Percentiles rank a stretch among this genome's conserved stretches.
phyloP scores from a whole-genome alignment of 2,329 filamentous ascomycete genomes.

The Hypomyces perniciosus region DNA sequence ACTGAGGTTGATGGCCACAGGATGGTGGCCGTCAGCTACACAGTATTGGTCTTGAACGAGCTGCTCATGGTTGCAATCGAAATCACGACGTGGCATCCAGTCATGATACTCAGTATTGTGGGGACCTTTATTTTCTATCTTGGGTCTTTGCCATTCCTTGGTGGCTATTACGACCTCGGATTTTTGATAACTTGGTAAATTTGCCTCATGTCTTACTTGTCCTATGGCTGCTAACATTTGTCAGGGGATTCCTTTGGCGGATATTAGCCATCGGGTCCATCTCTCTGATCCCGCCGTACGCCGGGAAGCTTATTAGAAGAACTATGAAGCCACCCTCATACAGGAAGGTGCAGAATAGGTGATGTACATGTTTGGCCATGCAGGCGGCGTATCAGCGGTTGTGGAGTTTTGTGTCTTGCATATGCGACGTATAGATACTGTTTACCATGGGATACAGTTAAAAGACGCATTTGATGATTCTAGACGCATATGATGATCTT shows the following conservation, averaged over 20 bases:
- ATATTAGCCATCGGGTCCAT: constrained; percentile 74
- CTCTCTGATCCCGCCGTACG: constrained; percentile 79
- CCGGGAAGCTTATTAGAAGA: constrained; percentile 75
- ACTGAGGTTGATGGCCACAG: constrained; percentile 65
- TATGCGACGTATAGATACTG: constrained; percentile 4
- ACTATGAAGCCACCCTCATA: constrained; percentile 90
- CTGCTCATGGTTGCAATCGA: constrained; percentile 95
- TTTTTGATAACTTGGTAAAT: constrained; percentile 67
- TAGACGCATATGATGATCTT: neutral
- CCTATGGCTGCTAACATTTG: constrained; percentile 15
- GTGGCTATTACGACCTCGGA: constrained; percentile 78
- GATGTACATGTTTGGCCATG: neutral
- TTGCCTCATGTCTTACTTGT: neutral
- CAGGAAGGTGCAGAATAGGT: constrained; percentile 78
- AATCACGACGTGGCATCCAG: constrained; percentile 92
- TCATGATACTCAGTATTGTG: constrained; percentile 80
- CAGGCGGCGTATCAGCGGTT: constrained; percentile 5
- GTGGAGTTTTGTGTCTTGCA: constrained; percentile 4
- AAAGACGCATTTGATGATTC: neutral
- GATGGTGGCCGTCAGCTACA: constrained; percentile 90
- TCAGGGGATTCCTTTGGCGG: constrained; percentile 80
- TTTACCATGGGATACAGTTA: neutral
- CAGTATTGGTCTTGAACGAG: constrained; percentile 87
- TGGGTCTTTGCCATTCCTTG: constrained; percentile 77
- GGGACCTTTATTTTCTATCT: constrained; percentile 79